These are phyloP conservation scores for Pleurostoma richardsiae DNA, from an alignment of 2,329 filamentous ascomycete species.

Conservation along the genomic window DNA sequence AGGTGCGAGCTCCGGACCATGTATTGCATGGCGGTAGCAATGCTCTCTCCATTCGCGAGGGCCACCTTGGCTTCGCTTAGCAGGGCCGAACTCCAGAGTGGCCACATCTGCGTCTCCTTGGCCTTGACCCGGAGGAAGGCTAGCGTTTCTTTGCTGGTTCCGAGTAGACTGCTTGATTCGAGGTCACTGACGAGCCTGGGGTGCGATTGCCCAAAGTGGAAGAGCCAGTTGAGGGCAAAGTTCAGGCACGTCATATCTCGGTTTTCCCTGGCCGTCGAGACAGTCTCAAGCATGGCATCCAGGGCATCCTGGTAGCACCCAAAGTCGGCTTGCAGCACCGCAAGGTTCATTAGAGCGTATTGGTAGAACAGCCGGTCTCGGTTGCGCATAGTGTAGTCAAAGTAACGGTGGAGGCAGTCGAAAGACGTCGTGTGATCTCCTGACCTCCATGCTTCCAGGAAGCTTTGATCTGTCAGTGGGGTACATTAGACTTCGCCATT, in stretches of 20 bases:
- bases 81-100: slow-evolving; percentile 75
- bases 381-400: slow-evolving; percentile 91
- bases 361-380: slow-evolving; percentile 84
- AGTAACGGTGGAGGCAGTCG: slow-evolving; percentile 89
- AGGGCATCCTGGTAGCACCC: slow-evolving; percentile 86
- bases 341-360: slow-evolving; percentile 88
- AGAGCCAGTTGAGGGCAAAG: slow-evolving; percentile 93
- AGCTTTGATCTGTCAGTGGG: slow-evolving; percentile 42
- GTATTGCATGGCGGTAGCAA: slow-evolving; percentile 63
- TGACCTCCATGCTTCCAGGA: slow-evolving; percentile 86
- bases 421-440: slow-evolving; percentile 89
- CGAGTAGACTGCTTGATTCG: slow-evolving; percentile 68
- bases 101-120: slow-evolving; percentile 81
- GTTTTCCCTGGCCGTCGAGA: slow-evolving; percentile 90
- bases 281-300: slow-evolving; percentile 91
- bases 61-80: slow-evolving; percentile 81
- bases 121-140: slow-evolving; percentile 81
- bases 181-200: slow-evolving; percentile 67
- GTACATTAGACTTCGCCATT: neutral
- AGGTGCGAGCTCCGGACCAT: slow-evolving; percentile 80
- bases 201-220: slow-evolving; percentile 86
- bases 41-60: slow-evolving; percentile 65
- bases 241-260: slow-evolving; percentile 90
- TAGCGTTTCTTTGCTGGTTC: slow-evolving; percentile 74
- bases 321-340: slow-evolving; percentile 91